Evolutionary conservation across 1,139 yeast species (phyloP), one percentile per base, ranked within the genome.

Genomic region (Nakaseomyces nivariensis): DNA sequence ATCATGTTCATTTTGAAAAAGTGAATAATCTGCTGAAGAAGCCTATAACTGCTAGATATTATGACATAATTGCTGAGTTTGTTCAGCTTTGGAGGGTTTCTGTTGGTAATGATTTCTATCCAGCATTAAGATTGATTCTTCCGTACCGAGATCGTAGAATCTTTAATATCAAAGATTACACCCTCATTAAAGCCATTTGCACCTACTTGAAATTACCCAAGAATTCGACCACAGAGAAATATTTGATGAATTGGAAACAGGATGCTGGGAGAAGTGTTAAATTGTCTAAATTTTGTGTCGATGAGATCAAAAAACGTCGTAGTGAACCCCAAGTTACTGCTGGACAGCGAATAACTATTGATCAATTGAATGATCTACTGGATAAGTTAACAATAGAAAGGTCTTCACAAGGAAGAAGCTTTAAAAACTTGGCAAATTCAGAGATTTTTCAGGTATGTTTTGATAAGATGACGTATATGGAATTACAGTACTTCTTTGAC

Each of bases 61-160:
- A 53, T 31, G 62, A 61, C 45, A 52, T 57, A 8, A 58, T 62
- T 1, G 43, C 56, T 3, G 51, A 57, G 40, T 90, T 86, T 62
- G 71, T 85, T 45, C 64, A 69, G 3, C 68, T 75, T 26, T 89
- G 89, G 82, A 72, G 82, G 50, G 68, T 70, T 11, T 77, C 78
- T 33, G 83, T 86, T 3, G 96, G 96, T 0, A 64, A 72, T 33
- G 81, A 89, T 62, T 73, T 88, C 4, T 82, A 75, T 57, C 92
- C 94, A 0, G 81, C 82, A 0, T 72, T 85, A 11, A 68, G 81
- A 37, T 69, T 89, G 43, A 71, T 81, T 3, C 67, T 83, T 25
- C 92, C 95, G 0, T 77, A 78, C 52, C 74, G 79, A 56, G 83
- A 83, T 51, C 67, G 63, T 11, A 66, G 88, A 29, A 62, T 72